A percentile compares a stretch with the other conserved stretches of the same genome.
These are phyloP conservation scores for Podila clonocystis DNA, from an alignment of 192 early-diverging fungal genomes.

Conservation along the genomic window DNA sequence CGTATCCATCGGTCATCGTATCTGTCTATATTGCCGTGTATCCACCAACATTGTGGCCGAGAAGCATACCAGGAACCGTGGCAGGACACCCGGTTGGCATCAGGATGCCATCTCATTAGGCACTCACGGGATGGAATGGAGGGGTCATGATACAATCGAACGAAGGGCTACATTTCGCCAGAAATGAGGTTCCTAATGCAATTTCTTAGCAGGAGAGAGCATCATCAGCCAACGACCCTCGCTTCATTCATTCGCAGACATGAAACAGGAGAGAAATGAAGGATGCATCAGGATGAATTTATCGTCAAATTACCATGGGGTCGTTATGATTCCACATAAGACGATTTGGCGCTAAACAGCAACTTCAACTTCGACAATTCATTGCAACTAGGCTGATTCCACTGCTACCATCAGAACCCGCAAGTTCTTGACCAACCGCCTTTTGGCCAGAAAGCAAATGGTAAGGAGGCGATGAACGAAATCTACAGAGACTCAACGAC, in stretches of 20 bases:
- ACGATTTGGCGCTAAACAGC: no score
- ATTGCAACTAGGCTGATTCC: constrained; percentile 53
- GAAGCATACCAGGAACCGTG: not conserved
- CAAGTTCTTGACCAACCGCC: constrained; percentile 99
- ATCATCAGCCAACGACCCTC: no score
- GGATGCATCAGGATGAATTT: no score
- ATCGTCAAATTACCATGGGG: no score
- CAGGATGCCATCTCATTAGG: not conserved
- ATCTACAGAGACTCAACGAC: constrained; percentile 73
- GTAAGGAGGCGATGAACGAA: constrained; percentile 52
- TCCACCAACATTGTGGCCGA: not conserved
- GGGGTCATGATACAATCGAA: no score
- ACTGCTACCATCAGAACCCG: constrained; percentile 96
- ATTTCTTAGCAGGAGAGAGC: no score
- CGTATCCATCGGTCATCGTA: not conserved
- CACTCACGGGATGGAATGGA: not conserved
- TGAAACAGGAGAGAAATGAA: no score
- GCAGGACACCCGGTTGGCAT: not conserved
- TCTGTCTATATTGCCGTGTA: not conserved
- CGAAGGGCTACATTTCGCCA: no score
- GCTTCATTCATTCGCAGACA: no score
- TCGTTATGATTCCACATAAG: no score
- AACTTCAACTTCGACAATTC: not conserved
- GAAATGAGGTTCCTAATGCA: no score
- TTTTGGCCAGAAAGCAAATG: constrained; percentile 98